Evolutionary conservation across 768 basidiomycete species (phyloP), one percentile per base, ranked within the genome.

Genomic region (Tubosaeta sp.): DNA sequence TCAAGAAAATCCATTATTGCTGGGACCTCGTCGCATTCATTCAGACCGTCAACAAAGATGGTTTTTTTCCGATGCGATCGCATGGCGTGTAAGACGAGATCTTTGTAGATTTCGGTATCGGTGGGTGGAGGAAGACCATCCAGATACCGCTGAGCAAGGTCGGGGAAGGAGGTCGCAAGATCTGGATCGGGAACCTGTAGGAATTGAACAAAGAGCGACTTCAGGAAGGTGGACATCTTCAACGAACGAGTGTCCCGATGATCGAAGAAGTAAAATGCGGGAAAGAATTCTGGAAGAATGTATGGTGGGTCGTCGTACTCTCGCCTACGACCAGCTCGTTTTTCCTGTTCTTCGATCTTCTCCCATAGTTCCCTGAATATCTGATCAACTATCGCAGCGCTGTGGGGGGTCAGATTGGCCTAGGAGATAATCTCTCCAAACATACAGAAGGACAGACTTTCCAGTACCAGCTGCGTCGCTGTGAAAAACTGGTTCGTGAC

Each of bases 221-320:
- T 62, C 46, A 66, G 47, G 42, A 66, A 58, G 26, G 65, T 44
- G 19, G 55, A 29, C 2, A 43, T 51, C 37, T 49, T 51, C 43
- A 60, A 11, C 3, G 56, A 51, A 43, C 65, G 65, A 48, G 41
- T 48, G 46, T 67, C 65, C 31, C 65, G 63, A 46, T 57, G 62
- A 53, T 66, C 65, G 46, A 67, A 66, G 32, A 65, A 66, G 54
- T 62, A 62, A 48, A 63, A 58, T 0, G 54, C 65, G 4, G 65
- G 58, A 44, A 59, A 59, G 50, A 64, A 64, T 51, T 64, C 60
- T 11, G 62, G 62, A 11, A 48, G 63, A 42, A 63, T 14, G 5
- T 46, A 48, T 46, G 55, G 53, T 3, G 54, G 61, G 42, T 60
- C 56, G 25, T 60, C 54, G 17, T 45, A 43, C 39, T 54, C 50